Percentiles rank a stretch among this genome's conserved stretches.
phyloP scores from a whole-genome alignment of 192 early-diverging fungal genomes.

The Dissophora ornata region DNA sequence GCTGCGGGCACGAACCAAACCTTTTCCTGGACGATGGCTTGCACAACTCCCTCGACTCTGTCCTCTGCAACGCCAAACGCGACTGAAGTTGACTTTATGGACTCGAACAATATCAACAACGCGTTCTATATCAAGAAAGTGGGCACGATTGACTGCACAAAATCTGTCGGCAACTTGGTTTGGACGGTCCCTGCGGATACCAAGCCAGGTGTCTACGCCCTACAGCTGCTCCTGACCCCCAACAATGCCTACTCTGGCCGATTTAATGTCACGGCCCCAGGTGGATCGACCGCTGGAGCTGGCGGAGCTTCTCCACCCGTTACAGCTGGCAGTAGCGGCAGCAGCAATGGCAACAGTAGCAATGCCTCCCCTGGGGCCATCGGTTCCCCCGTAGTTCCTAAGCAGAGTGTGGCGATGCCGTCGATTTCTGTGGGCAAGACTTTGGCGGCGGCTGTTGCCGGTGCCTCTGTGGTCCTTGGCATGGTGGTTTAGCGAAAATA shows the following conservation, averaged over 20 bases:
- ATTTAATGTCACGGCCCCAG: constrained; percentile 36
- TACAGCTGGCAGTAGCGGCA: neutral
- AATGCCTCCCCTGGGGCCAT: neutral
- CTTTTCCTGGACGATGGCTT: constrained; percentile 48
- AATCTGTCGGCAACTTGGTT: constrained; percentile 46
- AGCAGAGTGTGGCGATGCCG: neutral
- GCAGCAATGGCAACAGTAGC: neutral
- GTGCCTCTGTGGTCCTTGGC: neutral
- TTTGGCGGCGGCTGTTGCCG: constrained; percentile 1
- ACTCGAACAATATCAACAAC: constrained; percentile 46
- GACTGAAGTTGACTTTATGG: constrained; percentile 51
- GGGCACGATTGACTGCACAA: constrained; percentile 49
- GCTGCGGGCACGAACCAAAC: constrained; percentile 43
- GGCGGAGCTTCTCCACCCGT: too few species aligned
- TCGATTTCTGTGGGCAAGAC: constrained; percentile 11
- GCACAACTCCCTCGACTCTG: constrained; percentile 20
- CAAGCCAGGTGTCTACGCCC: constrained; percentile 47
- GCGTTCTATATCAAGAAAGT: constrained; percentile 52
- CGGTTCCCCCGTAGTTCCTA: neutral
- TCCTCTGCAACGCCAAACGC: constrained; percentile 29
- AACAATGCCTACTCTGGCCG: constrained; percentile 49
- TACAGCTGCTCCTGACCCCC: constrained; percentile 34
- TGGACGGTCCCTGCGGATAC: constrained; percentile 52
- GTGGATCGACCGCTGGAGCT: neutral
- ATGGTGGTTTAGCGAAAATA: constrained; percentile 10